phyloP scores from a whole-genome alignment of 345 rosid genomes.

The Aurinia saxatilis region DNA sequence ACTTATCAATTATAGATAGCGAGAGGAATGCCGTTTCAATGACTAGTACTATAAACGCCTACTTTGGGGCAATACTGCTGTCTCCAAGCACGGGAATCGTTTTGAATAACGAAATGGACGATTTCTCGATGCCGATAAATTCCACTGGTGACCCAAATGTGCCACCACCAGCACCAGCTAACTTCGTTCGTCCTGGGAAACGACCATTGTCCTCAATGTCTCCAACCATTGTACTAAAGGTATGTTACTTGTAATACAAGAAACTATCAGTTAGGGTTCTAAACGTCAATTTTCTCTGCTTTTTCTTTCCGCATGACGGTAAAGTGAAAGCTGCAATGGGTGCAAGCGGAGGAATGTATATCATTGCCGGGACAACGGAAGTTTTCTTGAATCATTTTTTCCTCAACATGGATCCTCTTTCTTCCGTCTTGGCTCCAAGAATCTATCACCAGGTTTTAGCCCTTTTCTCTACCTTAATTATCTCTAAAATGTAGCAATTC shows the following conservation, averaged over 20 bases:
- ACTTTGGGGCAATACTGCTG: constrained; percentile 38
- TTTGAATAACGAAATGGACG: constrained; percentile 58
- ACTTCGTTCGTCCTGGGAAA: constrained; percentile 41
- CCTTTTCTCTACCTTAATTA: no score
- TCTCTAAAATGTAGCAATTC: no score
- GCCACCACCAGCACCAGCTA: constrained; percentile 36
- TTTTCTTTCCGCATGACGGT: constrained; percentile 21
- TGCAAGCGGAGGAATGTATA: constrained; percentile 46
- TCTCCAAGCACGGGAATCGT: constrained; percentile 46
- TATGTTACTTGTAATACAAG: neutral
- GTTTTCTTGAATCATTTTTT: constrained; percentile 43
- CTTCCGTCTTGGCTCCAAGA: constrained; percentile 43
- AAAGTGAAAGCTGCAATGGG: constrained; percentile 43
- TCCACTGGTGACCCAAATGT: neutral
- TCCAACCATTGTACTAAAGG: constrained; percentile 43
- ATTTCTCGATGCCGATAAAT: constrained; percentile 33
- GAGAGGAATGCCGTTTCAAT: constrained; percentile 41
- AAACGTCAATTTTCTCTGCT: neutral
- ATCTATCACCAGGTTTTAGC: constrained; percentile 48
- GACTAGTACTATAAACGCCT: constrained; percentile 39
- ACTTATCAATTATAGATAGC: constrained; percentile 36
- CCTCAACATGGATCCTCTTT: constrained; percentile 40
- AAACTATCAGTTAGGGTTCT: neutral
- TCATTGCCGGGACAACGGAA: constrained; percentile 38
- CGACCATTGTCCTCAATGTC: constrained; percentile 50